Evolutionary conservation across 352 stramenopile genomes (phyloP).

Genomic region (Pythium folliculosum): DNA sequence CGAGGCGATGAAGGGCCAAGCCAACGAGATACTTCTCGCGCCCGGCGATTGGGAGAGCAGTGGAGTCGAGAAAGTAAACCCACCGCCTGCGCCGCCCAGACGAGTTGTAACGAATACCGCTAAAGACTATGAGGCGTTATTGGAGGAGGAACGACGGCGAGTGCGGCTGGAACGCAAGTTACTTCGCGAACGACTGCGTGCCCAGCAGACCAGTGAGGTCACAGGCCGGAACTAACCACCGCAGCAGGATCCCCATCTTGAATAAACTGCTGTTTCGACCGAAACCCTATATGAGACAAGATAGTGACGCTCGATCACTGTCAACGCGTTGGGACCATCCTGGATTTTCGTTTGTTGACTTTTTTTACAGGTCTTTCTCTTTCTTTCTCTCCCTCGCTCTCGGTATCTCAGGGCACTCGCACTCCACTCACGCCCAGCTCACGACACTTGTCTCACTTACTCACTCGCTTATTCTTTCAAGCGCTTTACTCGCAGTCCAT

Average conservation of each 20-base stretch:
- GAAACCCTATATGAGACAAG: no score
- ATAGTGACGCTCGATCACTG: no score
- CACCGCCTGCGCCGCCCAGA: not conserved
- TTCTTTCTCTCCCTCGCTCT: no score
- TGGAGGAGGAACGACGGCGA: slow-evolving; percentile 1
- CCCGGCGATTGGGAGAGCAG: not conserved
- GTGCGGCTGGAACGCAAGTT: slow-evolving; percentile 6
- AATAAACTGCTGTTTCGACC: no score
- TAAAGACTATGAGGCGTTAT: not conserved
- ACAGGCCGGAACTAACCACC: not conserved
- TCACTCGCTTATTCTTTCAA: not conserved
- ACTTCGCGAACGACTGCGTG: slow-evolving; percentile 5
- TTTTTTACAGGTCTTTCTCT: no score
- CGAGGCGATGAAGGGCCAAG: slow-evolving; percentile 10
- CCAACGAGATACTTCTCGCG: not conserved
- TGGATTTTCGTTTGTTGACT: no score
- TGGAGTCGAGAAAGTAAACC: not conserved
- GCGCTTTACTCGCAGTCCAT: slow-evolving; percentile 42
- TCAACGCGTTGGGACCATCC: no score
- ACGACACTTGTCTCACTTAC: no score
- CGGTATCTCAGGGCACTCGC: no score
- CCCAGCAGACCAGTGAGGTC: not conserved
- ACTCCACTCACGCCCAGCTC: no score
- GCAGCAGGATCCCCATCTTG: no score
- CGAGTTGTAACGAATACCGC: not conserved